Evolutionary conservation across 345 rosid genomes (phyloP).

Genomic region (Alliaria petiolata): DNA sequence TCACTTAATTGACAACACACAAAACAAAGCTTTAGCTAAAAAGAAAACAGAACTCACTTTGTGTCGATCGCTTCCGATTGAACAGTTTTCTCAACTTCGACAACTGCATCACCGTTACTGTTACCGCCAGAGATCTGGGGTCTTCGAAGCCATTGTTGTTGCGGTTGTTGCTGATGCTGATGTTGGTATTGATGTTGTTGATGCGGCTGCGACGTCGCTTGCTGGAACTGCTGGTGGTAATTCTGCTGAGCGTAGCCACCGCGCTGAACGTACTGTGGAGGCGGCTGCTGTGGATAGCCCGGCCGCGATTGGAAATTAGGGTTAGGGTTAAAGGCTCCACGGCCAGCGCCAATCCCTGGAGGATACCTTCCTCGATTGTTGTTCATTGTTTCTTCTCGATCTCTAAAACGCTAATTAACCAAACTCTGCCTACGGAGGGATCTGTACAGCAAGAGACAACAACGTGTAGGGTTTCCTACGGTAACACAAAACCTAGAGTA

Average conservation of each 20-base stretch:
- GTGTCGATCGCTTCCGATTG: constrained; percentile 74
- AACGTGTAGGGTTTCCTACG: constrained; percentile 18
- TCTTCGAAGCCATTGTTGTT: constrained; percentile 70
- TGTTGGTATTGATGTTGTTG: constrained; percentile 37
- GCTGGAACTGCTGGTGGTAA: constrained; percentile 43
- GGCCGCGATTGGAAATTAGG: constrained; percentile 46
- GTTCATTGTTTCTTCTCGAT: constrained; percentile 38
- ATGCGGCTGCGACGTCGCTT: constrained; percentile 28
- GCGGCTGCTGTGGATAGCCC: constrained; percentile 35
- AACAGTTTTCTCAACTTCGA: constrained; percentile 77
- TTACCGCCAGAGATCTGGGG: constrained; percentile 35
- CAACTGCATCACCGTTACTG: constrained; percentile 33
- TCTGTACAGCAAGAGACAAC: constrained; percentile 18
- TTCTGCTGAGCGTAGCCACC: constrained; percentile 35
- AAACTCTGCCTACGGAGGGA: constrained; percentile 21
- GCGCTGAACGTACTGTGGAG: constrained; percentile 63
- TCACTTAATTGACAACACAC: no score
- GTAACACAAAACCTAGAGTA: background rate
- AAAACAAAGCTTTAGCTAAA: background rate
- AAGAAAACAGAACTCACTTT: constrained; percentile 35
- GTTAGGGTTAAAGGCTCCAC: constrained; percentile 48
- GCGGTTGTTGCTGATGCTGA: constrained; percentile 29
- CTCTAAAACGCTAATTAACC: constrained; percentile 7
- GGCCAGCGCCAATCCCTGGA: constrained; percentile 51
- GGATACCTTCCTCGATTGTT: constrained; percentile 64